Percentiles rank a stretch among this genome's conserved stretches.
Conservation (phyloP, 305 asterid genomes). For the Fraxinus sp. region DNA sequence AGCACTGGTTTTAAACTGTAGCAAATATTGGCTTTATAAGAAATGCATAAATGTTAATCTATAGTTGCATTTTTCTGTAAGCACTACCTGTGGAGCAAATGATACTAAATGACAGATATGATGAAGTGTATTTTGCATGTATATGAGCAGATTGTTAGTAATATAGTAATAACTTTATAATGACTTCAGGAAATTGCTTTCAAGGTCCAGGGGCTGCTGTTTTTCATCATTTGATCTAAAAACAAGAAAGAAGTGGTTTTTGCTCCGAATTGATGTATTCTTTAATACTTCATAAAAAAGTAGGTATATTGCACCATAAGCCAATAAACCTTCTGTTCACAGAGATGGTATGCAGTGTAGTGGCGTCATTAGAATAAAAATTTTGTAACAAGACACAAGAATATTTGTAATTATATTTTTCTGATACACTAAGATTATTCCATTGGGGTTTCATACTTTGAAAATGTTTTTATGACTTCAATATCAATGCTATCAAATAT, state of each 20-base stretch:
- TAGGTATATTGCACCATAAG: not conserved
- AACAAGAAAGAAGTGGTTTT: not conserved
- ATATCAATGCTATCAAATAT: not conserved
- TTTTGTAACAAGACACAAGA: not conserved
- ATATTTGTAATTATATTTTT: not conserved
- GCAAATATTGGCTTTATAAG: not conserved
- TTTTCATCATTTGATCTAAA: not conserved
- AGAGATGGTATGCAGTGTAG: not conserved
- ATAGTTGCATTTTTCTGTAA: not conserved
- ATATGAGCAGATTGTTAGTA: not conserved
- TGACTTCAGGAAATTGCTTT: not conserved
- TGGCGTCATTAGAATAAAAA: not conserved
- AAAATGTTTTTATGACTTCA: not conserved
- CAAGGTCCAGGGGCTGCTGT: not conserved
- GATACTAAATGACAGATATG: not conserved
- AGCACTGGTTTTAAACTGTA: not conserved
- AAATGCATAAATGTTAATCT: not conserved
- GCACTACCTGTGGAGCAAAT: conserved; percentile 10
- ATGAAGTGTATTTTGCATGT: not conserved
- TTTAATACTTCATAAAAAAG: not conserved
- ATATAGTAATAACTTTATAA: not conserved
- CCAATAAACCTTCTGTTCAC: not conserved
- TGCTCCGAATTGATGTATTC: not conserved
- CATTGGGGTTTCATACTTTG: not conserved
- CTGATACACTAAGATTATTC: not conserved